Conservation (phyloP, 768 basidiomycete species). For the Naganishia onofrii region DNA sequence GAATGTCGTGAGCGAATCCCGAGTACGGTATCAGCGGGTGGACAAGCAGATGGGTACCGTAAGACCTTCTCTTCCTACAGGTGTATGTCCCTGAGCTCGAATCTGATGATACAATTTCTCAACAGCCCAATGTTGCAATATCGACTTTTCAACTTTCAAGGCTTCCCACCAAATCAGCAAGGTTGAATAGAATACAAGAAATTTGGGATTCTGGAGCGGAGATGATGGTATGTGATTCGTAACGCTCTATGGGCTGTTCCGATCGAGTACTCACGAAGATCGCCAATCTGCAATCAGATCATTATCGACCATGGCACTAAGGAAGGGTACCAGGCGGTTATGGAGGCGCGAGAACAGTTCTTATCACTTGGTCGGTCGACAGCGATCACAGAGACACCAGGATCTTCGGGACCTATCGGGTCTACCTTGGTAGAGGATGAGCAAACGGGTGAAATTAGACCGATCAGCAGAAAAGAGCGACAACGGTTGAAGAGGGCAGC, state of each 20-base stretch:
- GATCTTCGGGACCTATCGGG: not conserved
- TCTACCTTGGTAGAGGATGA: slow-evolving; percentile 20
- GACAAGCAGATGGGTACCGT: slow-evolving; percentile 18
- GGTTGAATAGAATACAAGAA: slow-evolving; percentile 68
- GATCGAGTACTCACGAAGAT: slow-evolving; percentile 30
- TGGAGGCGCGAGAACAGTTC: slow-evolving; percentile 73
- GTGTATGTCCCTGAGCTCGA: not conserved
- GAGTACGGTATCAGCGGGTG: slow-evolving; percentile 29
- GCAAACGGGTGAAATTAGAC: slow-evolving; percentile 19
- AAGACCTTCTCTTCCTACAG: not conserved
- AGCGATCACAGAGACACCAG: slow-evolving; percentile 43
- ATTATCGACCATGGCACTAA: slow-evolving; percentile 79
- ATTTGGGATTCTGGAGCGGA: slow-evolving; percentile 92
- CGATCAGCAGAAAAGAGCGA: slow-evolving; percentile 16
- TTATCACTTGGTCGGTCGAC: slow-evolving; percentile 54
- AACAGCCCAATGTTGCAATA: slow-evolving; percentile 12
- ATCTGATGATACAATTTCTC: not conserved
- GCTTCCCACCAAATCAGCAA: slow-evolving; percentile 61
- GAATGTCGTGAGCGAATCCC: not conserved
- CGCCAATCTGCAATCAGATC: slow-evolving; percentile 57
- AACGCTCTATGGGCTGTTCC: not conserved
- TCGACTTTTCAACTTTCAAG: slow-evolving; percentile 74
- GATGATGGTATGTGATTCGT: slow-evolving; percentile 61
- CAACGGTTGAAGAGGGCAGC: slow-evolving; percentile 10
- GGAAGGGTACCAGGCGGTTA: slow-evolving; percentile 71